Conservation (phyloP, 768 basidiomycete genomes). For the Cyclocybe cylindracea region DNA sequence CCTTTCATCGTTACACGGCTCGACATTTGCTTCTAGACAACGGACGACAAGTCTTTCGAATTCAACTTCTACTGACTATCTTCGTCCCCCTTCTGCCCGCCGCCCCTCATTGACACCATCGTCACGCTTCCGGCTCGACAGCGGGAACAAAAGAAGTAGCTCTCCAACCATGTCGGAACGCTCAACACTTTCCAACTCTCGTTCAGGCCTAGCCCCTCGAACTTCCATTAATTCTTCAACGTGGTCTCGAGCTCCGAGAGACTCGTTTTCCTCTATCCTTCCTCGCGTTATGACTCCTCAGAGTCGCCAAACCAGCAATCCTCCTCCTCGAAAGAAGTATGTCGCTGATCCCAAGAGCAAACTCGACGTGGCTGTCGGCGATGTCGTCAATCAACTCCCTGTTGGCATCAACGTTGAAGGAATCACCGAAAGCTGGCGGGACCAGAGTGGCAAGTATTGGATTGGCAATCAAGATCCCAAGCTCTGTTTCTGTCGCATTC, state of each 20-base stretch:
- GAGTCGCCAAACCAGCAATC: conserved; percentile 29
- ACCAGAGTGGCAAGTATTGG: conserved; percentile 95
- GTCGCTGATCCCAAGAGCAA: conserved; percentile 89
- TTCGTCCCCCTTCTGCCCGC: conserved; percentile 29
- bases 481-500: conserved; percentile 88
- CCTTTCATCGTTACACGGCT: conserved; percentile 49
- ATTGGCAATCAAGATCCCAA: conserved; percentile 91
- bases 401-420: conserved; percentile 83
- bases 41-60: conserved; percentile 67
- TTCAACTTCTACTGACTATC: conserved; percentile 33
- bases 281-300: conserved; percentile 49
- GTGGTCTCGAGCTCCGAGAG: conserved; percentile 70
- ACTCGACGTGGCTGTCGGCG: conserved; percentile 89
- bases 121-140: conserved; percentile 45
- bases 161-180: conserved; percentile 68
- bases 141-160: conserved; percentile 37
- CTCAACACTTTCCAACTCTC: conserved; percentile 44
- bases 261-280: conserved; percentile 50
- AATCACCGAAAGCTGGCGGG: conserved; percentile 84
- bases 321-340: conserved; percentile 65
- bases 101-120: conserved; percentile 16
- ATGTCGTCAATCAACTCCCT: conserved; percentile 86
- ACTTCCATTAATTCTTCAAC: conserved; percentile 52
- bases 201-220: conserved; percentile 41
- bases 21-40: conserved; percentile 86